Base-by-base conservation (phyloP, 2,329 filamentous ascomycete species). In the Ceratocystis albifundus region DNA sequence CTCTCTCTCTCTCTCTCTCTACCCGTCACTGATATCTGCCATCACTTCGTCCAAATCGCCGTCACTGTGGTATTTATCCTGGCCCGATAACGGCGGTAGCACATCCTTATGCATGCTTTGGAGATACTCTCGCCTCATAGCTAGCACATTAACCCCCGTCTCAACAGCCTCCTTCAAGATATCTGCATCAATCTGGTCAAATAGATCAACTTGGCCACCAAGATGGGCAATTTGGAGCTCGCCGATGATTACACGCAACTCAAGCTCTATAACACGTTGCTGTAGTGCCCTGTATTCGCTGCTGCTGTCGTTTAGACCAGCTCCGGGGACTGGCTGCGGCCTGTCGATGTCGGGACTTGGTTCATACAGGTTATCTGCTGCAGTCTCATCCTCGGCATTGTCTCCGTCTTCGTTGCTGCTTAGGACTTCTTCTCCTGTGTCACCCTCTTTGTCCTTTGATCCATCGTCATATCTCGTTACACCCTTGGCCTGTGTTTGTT, bases 161-260 rank as follows among this genome's bases (percentile, higher is more conserved):
- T 65, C 25, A 30, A 65, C 55, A 20, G 64, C 61, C 15, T 63
- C 17, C 1, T 25, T 44, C 2, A 63, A 6, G 22, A 32, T 55
- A n/a, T 57, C 48, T 55, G 30, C 28, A 12, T 36, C 65, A 20
- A 66, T 36, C 45, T 62, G 36, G 12, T 66, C 65, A n/a, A 62
- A 62, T 10, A 36, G 12, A 30, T 55, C 48, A 10, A 63, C n/a
- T 28, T 55, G 30, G 4, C 59, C 59, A 17, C 65, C 59, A 2
- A 55, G 22, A 50, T 61, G 25, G 7, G 65, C 57, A 32, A 66
- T 20, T 15, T 46, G 22, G 5, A 66, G 25, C 59, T 66, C 65
- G 0, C 30, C 44, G n/a, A 57, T 50, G 4, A 45, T 41, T 3
- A 63, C 65, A 17, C 65, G 46, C 15, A 66, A 20, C 59, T 66